Evolutionary conservation across 1,284 basidiomycete species (phyloP).

Genomic region (Trichosporon asahii): DNA sequence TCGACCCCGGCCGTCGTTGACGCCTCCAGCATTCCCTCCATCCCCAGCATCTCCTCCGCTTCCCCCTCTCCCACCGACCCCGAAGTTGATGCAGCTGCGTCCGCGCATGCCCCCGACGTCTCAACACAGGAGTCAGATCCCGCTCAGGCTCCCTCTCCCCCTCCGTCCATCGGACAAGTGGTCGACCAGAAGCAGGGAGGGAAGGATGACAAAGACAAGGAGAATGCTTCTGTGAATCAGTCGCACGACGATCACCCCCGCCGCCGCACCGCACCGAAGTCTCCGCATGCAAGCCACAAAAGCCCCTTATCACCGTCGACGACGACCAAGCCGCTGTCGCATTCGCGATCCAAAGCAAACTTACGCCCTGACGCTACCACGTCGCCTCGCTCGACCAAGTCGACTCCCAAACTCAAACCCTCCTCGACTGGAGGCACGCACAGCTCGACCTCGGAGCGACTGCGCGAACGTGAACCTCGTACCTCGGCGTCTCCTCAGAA

Average conservation of each 20-base stretch:
- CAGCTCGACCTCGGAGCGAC: not conserved
- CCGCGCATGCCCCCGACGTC: not conserved
- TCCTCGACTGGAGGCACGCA: not conserved
- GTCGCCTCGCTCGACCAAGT: not conserved
- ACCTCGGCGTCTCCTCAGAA: conserved; percentile 5
- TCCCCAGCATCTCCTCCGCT: not conserved
- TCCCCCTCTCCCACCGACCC: not conserved
- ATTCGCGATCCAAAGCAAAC: not conserved
- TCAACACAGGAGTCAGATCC: not conserved
- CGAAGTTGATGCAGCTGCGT: not conserved
- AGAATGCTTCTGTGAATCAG: not conserved
- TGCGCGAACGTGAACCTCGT: not conserved
- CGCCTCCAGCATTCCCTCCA: not conserved
- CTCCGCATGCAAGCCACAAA: not conserved
- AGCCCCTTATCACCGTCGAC: not conserved
- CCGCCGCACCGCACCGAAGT: not conserved
- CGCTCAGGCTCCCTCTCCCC: not conserved
- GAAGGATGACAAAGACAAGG: not conserved
- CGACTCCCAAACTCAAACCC: conserved; percentile 11
- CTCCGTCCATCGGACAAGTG: not conserved
- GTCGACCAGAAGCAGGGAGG: not conserved
- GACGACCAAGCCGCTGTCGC: not conserved
- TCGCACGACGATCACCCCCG: not conserved
- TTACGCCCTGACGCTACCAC: not conserved
- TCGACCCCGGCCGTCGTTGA: not conserved